Percentiles rank a stretch among this genome's conserved stretches.
These are phyloP conservation scores for Microbotryum lychnidis-dioicae DNA, from an alignment of 1,284 basidiomycete genomes.

Conservation along the genomic window DNA sequence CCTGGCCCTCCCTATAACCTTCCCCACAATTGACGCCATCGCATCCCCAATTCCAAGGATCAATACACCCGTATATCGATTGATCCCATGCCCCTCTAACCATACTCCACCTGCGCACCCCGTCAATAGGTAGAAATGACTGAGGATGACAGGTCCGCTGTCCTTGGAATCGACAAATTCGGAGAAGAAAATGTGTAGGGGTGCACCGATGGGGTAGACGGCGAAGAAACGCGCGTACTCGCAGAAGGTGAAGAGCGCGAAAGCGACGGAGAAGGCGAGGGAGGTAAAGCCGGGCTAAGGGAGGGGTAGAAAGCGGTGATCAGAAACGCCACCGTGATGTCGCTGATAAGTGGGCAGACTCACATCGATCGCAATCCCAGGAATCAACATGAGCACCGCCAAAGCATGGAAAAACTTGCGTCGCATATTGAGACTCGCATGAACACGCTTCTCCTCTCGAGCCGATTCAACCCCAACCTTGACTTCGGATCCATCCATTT, in stretches of 20 bases:
- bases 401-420: constrained; percentile 96
- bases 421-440: constrained; percentile 78
- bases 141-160: constrained; percentile 88
- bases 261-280: constrained; percentile 84
- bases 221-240: constrained; percentile 98
- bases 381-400: constrained; percentile 91
- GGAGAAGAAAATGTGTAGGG: constrained; percentile 91
- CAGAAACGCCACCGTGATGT: constrained; percentile 7
- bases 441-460: constrained; percentile 30
- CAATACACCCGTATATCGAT: constrained; percentile 83
- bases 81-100: constrained; percentile 79
- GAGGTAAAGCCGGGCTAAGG: constrained; percentile 87
- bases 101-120: constrained; percentile 90
- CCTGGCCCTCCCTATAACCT: constrained; percentile 63
- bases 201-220: constrained; percentile 88
- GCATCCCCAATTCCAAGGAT: constrained; percentile 90
- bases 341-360: constrained; percentile 42
- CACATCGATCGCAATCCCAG: constrained; percentile 85
- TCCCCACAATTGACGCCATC: constrained; percentile 84
- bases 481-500: neutral
- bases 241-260: constrained; percentile 86
- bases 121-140: constrained; percentile 92
- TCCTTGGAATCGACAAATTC: constrained; percentile 97
- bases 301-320: neutral
- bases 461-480: constrained; percentile 27